Percentiles rank a stretch among this genome's conserved stretches.
phyloP scores from a whole-genome alignment of 2,329 filamentous ascomycete genomes.

The Zymoseptoria tritici region DNA sequence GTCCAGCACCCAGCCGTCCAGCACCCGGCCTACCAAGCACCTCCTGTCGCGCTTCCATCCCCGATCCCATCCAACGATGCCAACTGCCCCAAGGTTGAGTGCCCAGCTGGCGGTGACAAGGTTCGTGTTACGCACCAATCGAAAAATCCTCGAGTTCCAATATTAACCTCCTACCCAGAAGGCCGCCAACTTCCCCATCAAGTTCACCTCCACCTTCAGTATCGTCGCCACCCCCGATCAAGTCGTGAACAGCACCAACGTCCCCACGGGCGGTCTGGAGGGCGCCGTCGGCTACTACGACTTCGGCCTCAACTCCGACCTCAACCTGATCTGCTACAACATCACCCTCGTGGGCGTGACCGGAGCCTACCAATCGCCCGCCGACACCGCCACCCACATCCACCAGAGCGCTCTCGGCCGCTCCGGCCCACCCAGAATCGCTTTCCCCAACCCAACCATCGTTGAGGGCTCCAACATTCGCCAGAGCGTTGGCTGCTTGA shows the following conservation, averaged over 20 bases:
- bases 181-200: conserved; percentile 10
- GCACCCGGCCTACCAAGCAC: not conserved
- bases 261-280: conserved; percentile 18
- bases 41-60: not conserved
- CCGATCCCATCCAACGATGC: not conserved
- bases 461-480: conserved; percentile 32
- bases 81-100: not conserved
- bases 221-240: conserved; percentile 44
- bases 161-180: not conserved
- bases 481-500: conserved; percentile 37
- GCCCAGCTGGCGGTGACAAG: not conserved
- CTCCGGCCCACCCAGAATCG: conserved; percentile 46
- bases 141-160: not conserved
- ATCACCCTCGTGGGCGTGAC: conserved; percentile 45
- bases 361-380: conserved; percentile 45
- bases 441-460: conserved; percentile 42
- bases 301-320: conserved; percentile 45
- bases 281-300: conserved; percentile 45
- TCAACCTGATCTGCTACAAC: conserved; percentile 43
- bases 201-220: conserved; percentile 45
- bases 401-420: conserved; percentile 43
- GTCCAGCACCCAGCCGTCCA: not conserved
- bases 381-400: conserved; percentile 49
- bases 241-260: conserved; percentile 17
- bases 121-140: not conserved